phyloP scores from a whole-genome alignment of 345 rosid species.

The Psidium friedrichsthalianum region DNA sequence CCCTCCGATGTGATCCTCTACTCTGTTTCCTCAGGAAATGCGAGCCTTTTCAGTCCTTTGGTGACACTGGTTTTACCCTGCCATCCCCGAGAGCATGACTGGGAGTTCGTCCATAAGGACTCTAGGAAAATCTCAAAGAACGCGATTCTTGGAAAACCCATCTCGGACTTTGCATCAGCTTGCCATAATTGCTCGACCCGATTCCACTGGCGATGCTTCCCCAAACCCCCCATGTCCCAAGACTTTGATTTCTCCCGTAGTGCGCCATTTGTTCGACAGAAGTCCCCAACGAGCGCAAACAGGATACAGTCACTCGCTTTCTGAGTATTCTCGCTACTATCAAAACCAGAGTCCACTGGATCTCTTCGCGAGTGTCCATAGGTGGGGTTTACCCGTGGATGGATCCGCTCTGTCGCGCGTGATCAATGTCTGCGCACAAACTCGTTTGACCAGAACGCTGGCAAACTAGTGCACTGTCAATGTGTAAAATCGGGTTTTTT shows the following conservation, averaged over 20 bases:
- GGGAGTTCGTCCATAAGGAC: background rate
- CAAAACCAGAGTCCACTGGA: conserved; percentile 39
- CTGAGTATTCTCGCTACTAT: conserved; percentile 37
- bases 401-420: conserved; percentile 57
- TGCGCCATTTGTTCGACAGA: conserved; percentile 21
- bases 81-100: background rate
- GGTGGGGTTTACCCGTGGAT: conserved; percentile 33
- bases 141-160: background rate
- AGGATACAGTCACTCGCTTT: conserved; percentile 28
- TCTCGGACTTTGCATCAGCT: background rate
- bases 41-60: background rate
- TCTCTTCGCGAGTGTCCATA: conserved; percentile 38
- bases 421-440: conserved; percentile 50
- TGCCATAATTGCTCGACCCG: background rate
- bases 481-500: conserved; percentile 51
- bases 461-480: conserved; percentile 54
- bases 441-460: conserved; percentile 31
- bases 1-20: background rate
- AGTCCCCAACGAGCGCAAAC: conserved; percentile 17
- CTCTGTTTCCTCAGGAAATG: background rate
- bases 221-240: background rate
- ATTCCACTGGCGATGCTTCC: background rate
- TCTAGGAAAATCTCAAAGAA: background rate
- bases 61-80: background rate
- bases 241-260: background rate